phyloP scores from a whole-genome alignment of 257 asterid species.

The Penstemon davidsonii region DNA sequence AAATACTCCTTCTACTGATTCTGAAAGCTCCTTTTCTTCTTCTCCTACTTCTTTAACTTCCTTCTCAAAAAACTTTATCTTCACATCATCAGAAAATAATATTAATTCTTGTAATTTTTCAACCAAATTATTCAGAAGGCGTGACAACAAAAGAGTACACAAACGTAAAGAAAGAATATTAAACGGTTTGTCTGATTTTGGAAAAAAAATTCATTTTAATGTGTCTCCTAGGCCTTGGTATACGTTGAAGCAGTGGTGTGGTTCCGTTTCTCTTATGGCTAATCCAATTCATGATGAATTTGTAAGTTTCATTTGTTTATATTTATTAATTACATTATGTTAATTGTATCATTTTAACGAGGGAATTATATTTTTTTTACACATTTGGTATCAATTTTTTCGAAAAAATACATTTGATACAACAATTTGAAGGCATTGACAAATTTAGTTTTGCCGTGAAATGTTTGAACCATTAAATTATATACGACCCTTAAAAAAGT shows the following conservation, averaged over 20 bases:
- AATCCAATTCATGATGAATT: constrained; percentile 28
- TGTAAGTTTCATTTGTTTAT: constrained; percentile 34
- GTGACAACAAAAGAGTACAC: too few relatives aligned
- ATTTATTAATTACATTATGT: neutral
- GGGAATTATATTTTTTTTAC: too few relatives aligned
- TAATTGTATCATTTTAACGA: too few relatives aligned
- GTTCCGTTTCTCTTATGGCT: constrained; percentile 41
- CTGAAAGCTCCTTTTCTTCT: constrained; percentile 58
- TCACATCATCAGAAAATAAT: neutral
- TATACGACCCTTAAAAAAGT: too few relatives aligned
- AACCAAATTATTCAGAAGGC: constrained; percentile 32
- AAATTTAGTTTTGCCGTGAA: too few relatives aligned
- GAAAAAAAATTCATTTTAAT: neutral
- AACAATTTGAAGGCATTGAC: too few relatives aligned
- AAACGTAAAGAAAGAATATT: too few relatives aligned
- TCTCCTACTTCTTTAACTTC: constrained; percentile 17
- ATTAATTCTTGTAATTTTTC: neutral
- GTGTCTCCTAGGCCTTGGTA: constrained; percentile 22
- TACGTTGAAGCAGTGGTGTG: constrained; percentile 30
- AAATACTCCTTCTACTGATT: neutral
- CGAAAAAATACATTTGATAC: too few relatives aligned
- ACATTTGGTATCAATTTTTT: too few relatives aligned
- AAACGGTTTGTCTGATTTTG: too few relatives aligned
- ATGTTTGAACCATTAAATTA: too few relatives aligned
- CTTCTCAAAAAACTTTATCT: constrained; percentile 9